Conservation (phyloP, 2,329 filamentous ascomycete species). For the Fusarium haematococcum region DNA sequence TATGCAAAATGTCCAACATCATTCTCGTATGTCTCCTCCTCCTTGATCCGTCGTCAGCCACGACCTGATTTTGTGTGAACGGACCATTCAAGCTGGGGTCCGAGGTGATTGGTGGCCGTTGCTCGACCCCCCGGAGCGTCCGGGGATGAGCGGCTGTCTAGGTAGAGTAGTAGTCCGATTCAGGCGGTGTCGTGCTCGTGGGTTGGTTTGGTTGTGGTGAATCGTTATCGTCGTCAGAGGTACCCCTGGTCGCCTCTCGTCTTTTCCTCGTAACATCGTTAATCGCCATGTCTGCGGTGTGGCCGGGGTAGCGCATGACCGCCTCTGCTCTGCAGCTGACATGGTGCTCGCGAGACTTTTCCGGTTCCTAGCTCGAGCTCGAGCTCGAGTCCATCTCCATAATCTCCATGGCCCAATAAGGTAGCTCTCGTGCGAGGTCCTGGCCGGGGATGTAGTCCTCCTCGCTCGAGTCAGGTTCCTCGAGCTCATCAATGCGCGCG, state of each 20-base stretch:
- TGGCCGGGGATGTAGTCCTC: conserved; percentile 56
- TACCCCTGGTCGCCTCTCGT: conserved; percentile 37
- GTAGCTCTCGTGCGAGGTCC: conserved; percentile 61
- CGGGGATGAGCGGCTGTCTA: conserved; percentile 23
- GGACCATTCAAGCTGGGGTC: conserved; percentile 12
- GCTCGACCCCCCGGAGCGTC: conserved; percentile 6
- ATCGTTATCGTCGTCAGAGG: conserved; percentile 44
- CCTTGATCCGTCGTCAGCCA: conserved; percentile 19
- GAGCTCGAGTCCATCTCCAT: conserved; percentile 60
- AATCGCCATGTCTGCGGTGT: conserved; percentile 41
- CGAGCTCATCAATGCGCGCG: conserved; percentile 65
- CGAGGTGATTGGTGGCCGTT: conserved; percentile 26
- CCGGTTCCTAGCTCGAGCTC: conserved; percentile 34
- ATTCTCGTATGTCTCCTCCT: conserved; percentile 38
- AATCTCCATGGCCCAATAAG: conserved; percentile 62
- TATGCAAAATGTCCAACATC: conserved; percentile 42
- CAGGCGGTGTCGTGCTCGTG: conserved; percentile 37
- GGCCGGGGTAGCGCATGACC: conserved; percentile 26
- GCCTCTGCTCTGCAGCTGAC: conserved; percentile 29
- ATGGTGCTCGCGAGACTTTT: conserved; percentile 16
- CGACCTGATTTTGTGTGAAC: conserved; percentile 13
- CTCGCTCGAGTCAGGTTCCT: conserved; percentile 63
- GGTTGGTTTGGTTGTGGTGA: conserved; percentile 38
- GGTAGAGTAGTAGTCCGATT: conserved; percentile 23
- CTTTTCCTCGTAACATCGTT: conserved; percentile 41